Conservation (phyloP, 2,329 filamentous ascomycete genomes). For the Aspergillus tamarii region DNA sequence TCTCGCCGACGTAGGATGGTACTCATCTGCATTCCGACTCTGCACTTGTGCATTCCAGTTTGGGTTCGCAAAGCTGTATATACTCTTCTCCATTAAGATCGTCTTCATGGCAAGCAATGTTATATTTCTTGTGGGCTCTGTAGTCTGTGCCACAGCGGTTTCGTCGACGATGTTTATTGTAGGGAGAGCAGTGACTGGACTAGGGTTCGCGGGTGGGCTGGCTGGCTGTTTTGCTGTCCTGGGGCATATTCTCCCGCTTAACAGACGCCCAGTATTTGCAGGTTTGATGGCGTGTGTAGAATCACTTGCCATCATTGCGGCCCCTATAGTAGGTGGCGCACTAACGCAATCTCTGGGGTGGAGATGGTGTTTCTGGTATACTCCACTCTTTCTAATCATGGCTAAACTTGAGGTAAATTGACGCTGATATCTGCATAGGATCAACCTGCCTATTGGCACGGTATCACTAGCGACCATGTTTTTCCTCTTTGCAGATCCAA, state of each 20-base stretch:
- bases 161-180: conserved; percentile 28
- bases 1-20: conserved; percentile 34
- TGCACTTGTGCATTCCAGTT: conserved; percentile 28
- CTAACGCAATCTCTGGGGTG: conserved; percentile 38
- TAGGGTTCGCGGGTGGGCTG: conserved; percentile 24
- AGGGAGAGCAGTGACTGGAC: conserved; percentile 35
- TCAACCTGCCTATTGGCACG: conserved; percentile 37
- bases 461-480: conserved; percentile 22
- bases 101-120: conserved; percentile 26
- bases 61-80: conserved; percentile 33
- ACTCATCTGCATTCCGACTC: conserved; percentile 29
- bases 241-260: conserved; percentile 26
- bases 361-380: conserved; percentile 40
- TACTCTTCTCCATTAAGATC: conserved; percentile 34
- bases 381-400: neutral
- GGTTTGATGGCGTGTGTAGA: conserved; percentile 31
- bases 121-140: conserved; percentile 24
- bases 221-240: conserved; percentile 24
- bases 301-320: conserved; percentile 29
- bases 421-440: conserved; percentile 17
- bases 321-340: conserved; percentile 39
- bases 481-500: conserved; percentile 26
- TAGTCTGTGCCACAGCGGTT: conserved; percentile 24
- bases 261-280: conserved; percentile 30
- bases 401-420: neutral